Evolutionary conservation across 352 stramenopile genomes (phyloP), one percentile per base, ranked within the genome.

Genomic region (Discostella stelligera): DNA sequence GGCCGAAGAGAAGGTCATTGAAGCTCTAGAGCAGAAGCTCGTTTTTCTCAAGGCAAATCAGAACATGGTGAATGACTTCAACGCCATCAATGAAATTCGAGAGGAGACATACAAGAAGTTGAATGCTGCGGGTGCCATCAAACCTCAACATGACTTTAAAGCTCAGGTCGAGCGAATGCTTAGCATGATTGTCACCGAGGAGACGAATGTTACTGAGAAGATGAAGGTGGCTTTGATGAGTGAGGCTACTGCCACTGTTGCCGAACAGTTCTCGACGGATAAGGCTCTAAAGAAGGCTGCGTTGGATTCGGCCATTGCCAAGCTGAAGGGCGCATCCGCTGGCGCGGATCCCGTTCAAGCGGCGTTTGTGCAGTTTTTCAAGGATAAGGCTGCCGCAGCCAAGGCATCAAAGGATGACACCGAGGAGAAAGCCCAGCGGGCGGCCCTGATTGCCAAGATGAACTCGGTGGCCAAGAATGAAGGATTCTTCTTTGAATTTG

Each of bases 101-200:
- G 66, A 78, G 21, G 66, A 77, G 18, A 84, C 87, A 8, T 93
- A 90, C 62, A 77, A 69, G 25, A 93, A 91, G 65, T 71, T 91
- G 23, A 93, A 93, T 66, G 80, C 74, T 2, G 79, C 83, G 32
- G 87, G 87, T 61, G 74, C 76, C 70, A 84, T 93, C 77, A 91
- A 90, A 75, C 87, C 87, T n/a, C 74, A 88, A 20, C 86, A 93
- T 59, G 75, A 89, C 54, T 85, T 91, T 66, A 93, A 92, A 78
- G 64, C 70, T 0, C 87, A 92, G 73, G 70, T 92, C 6, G 84
- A 91, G 63, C 79, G 79, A 14, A 79, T 93, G 20, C 63, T 93
- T 4, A 70, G 61, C 65, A 85, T 91, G 76, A 87, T 93, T 62
- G 74, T 70, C 27, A 55, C 61, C 2, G 87, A 93, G 74, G 87